Percentiles rank a stretch among this genome's conserved stretches.
Conservation (phyloP, 768 basidiomycete species). For the Leccinum fibrillosum region DNA sequence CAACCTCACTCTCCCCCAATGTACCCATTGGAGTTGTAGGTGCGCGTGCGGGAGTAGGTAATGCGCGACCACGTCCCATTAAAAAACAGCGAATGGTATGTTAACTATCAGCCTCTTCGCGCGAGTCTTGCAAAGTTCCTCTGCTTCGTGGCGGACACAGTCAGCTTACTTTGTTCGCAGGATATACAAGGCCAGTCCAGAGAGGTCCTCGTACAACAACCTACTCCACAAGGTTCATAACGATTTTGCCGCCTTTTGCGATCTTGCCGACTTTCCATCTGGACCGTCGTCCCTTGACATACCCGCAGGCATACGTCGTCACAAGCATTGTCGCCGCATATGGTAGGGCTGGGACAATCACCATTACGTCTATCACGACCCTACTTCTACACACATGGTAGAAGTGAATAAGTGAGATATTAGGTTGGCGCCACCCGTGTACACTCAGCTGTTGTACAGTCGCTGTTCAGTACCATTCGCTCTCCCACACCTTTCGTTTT, state of each 20-base stretch:
- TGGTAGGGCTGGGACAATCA: constrained; percentile 2
- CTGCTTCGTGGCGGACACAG: neutral
- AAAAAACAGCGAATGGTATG: constrained; percentile 78
- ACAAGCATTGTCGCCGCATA: constrained; percentile 3
- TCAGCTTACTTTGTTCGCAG: constrained; percentile 33
- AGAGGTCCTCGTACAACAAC: constrained; percentile 64
- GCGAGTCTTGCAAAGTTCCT: neutral
- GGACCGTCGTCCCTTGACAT: constrained; percentile 7
- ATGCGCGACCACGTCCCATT: constrained; percentile 60
- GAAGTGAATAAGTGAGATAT: constrained; percentile 12
- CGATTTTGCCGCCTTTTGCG: neutral
- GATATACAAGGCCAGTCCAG: constrained; percentile 64
- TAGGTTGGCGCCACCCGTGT: constrained; percentile 15
- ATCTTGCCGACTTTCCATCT: constrained; percentile 4
- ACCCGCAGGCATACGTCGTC: constrained; percentile 7
- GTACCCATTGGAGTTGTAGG: constrained; percentile 36
- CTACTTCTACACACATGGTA: constrained; percentile 11
- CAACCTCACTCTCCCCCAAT: constrained; percentile 22
- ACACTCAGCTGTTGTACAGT: constrained; percentile 24
- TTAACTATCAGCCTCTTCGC: neutral
- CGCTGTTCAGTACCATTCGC: constrained; percentile 16
- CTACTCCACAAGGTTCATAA: constrained; percentile 68
- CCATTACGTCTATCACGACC: constrained; percentile 2
- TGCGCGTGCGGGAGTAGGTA: constrained; percentile 56
- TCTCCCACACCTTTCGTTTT: constrained; percentile 16